Evolutionary conservation across 2,329 filamentous ascomycete genomes (phyloP), one percentile per base, ranked within the genome.

Genomic region (Penicillium oxalicum): DNA sequence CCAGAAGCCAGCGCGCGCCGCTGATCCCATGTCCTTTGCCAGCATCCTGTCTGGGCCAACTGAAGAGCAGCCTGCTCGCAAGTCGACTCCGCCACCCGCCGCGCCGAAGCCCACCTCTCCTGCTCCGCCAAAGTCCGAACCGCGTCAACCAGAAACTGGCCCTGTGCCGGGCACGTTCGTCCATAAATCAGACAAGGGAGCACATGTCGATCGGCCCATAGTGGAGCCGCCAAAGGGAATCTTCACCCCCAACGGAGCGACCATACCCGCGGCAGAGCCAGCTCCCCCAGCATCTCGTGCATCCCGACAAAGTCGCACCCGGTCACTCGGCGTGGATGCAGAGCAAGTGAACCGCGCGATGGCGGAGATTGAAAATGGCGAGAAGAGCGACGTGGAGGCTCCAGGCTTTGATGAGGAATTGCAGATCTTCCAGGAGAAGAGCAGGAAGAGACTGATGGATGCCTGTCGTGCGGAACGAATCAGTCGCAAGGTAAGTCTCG

Each of bases 11-110:
- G 83, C 81, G 58, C 83, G 90, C 66, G 78, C 84, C 36, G 84
- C 86, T 50, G 87, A 95, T 66, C 87, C 91, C 45, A 96, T 96
- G 91, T 93, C 91, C 4, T 93, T 97, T 64, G 93, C 89, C 57
- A 96, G 91, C 66, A 94, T 97, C 51, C 83, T 97, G 38, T 91
- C 89, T 4, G 90, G 82, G 57, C 79, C 87, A 47, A 84, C 89
- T 48, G 83, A 86, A 45, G 77, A 81, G 12, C 69, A 63, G 55
- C 60, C 67, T 35, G 74, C 77, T 4, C 76, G 78, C 6, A 77
- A 73, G 56, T 65, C 71, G 9, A 44, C 41, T 74, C 73, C 73
- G 38, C 74, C 76, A 29, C 73, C 73, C 37, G 47, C 52, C 26
- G 32, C 54, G 8, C 33, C 59, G 29, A 43, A 54, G 11, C 48